Conservation (phyloP, 169 alveolate genomes). For the Eimeria acervulina region DNA sequence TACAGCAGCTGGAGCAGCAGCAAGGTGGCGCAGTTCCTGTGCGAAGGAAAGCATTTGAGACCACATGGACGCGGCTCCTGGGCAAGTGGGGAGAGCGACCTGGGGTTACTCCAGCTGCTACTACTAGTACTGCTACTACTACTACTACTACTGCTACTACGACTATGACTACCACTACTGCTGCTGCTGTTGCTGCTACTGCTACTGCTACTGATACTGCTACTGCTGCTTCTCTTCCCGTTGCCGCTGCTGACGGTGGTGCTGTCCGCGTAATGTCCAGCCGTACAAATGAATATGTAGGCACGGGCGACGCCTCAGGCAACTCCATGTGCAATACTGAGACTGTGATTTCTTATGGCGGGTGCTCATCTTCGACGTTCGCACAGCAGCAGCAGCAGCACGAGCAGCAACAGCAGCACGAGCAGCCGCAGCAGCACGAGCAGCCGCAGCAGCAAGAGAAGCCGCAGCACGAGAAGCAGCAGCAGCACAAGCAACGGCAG, state of each 20-base stretch:
- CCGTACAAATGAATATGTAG: neutral
- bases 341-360: neutral
- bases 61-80: neutral
- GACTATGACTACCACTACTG: neutral
- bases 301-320: slow-evolving; percentile 17
- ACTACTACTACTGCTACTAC: neutral
- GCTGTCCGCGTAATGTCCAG: neutral
- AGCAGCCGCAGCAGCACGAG: neutral
- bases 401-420: neutral
- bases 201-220: neutral
- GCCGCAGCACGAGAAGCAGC: neutral
- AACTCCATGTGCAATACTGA: neutral
- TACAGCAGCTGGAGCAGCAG: neutral
- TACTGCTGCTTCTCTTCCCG: neutral
- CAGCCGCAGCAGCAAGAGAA: neutral
- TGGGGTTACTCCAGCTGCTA: slow-evolving; percentile 6
- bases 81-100: slow-evolving; percentile 60
- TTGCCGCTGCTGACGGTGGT: slow-evolving; percentile 2
- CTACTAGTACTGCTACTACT: neutral
- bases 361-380: too few relatives aligned
- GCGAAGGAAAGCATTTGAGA: slow-evolving; percentile 4
- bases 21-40: neutral
- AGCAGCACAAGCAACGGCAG: neutral
- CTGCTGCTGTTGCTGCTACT: too few relatives aligned
- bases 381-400: neutral